Conservation (phyloP, 2,329 filamentous ascomycete genomes). For the Apiospora saccharicola region DNA sequence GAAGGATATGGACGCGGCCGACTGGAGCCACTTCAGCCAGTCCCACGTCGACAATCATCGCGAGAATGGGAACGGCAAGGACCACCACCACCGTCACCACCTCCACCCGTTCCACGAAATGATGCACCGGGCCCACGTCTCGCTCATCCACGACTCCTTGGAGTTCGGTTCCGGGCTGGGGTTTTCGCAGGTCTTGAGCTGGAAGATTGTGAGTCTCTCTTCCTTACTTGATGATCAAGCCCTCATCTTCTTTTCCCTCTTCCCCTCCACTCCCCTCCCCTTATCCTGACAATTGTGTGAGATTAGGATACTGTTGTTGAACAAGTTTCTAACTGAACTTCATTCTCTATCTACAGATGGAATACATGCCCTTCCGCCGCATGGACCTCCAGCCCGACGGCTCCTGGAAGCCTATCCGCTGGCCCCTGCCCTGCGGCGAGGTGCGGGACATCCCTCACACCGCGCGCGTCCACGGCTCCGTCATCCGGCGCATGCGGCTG, state of each 20-base stretch:
- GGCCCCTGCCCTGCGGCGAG: constrained; percentile 81
- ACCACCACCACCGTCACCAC: constrained; percentile 28
- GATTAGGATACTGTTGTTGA: background rate
- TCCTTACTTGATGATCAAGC: background rate
- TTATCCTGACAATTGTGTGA: background rate
- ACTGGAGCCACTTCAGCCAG: constrained; percentile 33
- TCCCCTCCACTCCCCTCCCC: too few species aligned
- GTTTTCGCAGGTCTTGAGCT: constrained; percentile 64
- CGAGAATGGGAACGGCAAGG: constrained; percentile 12
- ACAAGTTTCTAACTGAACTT: background rate
- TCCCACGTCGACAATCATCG: constrained; percentile 24
- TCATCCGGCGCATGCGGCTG: constrained; percentile 73
- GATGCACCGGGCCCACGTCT: constrained; percentile 63
- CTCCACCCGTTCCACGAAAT: constrained; percentile 59
- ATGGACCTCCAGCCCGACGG: constrained; percentile 80
- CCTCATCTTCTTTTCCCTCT: background rate
- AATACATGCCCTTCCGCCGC: constrained; percentile 80
- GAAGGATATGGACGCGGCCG: constrained; percentile 19
- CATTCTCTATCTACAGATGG: constrained; percentile 58
- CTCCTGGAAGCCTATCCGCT: constrained; percentile 80
- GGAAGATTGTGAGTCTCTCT: constrained; percentile 60
- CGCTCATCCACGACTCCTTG: constrained; percentile 74
- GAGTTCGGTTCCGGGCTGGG: constrained; percentile 67
- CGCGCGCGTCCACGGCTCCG: constrained; percentile 76
- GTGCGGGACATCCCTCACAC: constrained; percentile 77